Evolutionary conservation across 2,329 filamentous ascomycete genomes (phyloP).

Genomic region (Fusarium sp.): DNA sequence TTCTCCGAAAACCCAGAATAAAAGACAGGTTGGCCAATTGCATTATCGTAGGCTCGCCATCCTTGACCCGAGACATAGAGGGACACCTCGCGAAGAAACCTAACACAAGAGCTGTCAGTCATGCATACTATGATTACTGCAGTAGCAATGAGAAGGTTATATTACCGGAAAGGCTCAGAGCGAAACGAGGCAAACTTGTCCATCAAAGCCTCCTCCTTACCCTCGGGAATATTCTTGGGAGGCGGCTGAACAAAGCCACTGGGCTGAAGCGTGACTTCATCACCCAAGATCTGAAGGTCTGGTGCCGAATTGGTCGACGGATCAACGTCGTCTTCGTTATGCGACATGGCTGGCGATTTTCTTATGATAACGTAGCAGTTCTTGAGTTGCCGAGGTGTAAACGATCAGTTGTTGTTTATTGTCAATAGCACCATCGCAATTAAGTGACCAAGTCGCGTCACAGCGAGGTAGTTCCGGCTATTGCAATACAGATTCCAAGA

Average conservation of each 20-base stretch:
- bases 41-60: conserved; percentile 93
- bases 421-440: conserved; percentile 41
- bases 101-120: conserved; percentile 50
- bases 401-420: conserved; percentile 34
- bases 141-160: conserved; percentile 28
- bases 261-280: conserved; percentile 80
- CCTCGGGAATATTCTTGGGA: conserved; percentile 59
- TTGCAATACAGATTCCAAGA: conserved; percentile 22
- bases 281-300: conserved; percentile 82
- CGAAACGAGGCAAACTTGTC: conserved; percentile 91
- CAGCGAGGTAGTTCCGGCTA: conserved; percentile 11
- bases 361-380: conserved; percentile 1
- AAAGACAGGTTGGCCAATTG: conserved; percentile 93
- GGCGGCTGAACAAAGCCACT: conserved; percentile 73
- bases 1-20: conserved; percentile 92
- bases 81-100: conserved; percentile 93
- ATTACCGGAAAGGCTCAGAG: conserved; percentile 71
- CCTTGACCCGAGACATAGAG: conserved; percentile 92
- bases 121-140: neutral
- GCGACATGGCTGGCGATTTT: conserved; percentile 48
- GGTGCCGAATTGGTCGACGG: conserved; percentile 67
- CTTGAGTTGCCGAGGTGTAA: conserved; percentile 26
- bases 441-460: conserved; percentile 23
- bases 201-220: conserved; percentile 77
- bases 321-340: conserved; percentile 50